Percentiles rank a stretch among this genome's conserved stretches.
Evolutionary conservation across 1,284 basidiomycete genomes (phyloP).

Genomic region (Pseudozyma sp.): DNA sequence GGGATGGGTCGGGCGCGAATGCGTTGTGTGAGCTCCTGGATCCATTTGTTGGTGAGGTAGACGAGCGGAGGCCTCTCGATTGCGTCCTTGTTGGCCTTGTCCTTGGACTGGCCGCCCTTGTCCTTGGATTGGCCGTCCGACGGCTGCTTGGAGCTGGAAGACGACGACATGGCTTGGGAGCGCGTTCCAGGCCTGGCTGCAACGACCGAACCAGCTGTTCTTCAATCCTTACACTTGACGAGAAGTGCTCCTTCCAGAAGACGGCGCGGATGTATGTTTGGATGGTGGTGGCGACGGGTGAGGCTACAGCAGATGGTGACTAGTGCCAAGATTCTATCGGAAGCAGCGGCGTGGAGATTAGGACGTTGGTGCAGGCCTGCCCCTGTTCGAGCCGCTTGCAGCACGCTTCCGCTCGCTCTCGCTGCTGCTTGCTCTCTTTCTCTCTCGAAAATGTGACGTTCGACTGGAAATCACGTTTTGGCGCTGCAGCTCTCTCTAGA

Average conservation of each 20-base stretch:
- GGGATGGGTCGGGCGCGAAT: slow-evolving; percentile 90
- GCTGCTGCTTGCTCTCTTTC: neutral
- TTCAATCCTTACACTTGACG: neutral
- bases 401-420: neutral
- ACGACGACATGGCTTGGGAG: slow-evolving; percentile 24
- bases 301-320: neutral
- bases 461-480: slow-evolving; percentile 5
- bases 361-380: no score
- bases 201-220: neutral
- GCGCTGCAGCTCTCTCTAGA: neutral
- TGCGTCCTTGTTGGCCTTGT: slow-evolving; percentile 16
- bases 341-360: no score
- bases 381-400: slow-evolving; percentile 4
- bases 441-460: neutral
- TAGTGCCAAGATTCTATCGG: neutral
- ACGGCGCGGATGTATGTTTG: no score
- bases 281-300: no score
- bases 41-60: slow-evolving; percentile 85
- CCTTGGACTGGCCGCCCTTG: slow-evolving; percentile 13
- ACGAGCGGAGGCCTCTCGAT: slow-evolving; percentile 74
- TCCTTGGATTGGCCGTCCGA: slow-evolving; percentile 10
- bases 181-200: neutral
- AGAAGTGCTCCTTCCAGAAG: no score
- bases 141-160: slow-evolving; percentile 23
- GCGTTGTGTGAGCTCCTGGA: slow-evolving; percentile 87